Evolutionary conservation across 1,284 basidiomycete genomes (phyloP), one percentile per base, ranked within the genome.

Genomic region (Moesziomyces globuligerus): DNA sequence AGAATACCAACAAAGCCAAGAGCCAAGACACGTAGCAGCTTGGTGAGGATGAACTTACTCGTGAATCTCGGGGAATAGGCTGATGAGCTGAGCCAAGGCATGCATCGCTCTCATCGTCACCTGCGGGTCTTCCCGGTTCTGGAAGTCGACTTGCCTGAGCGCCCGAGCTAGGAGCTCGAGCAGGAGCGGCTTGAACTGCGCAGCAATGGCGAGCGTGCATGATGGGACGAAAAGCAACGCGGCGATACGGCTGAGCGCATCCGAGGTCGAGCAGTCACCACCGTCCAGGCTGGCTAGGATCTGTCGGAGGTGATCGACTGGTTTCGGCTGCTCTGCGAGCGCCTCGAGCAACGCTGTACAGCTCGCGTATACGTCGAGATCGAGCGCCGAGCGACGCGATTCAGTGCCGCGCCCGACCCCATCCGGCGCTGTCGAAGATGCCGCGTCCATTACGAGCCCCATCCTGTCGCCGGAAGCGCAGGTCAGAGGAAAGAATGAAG

Each of bases 121-220:
- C n/a, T 37, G 25, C 3, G 18, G n/a, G 8, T 66, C 50, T 7
- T 49, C 18, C 26, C 17, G 32, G 37, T 20, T 45, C 29, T 20
- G 44, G 39, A 53, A 55, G 45, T 36, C 29, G 7, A 15, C 51
- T 61, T 28, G 49, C 9, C 72, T 53, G 25, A 83, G 43, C 46
- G 70, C 66, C 4, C 78, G 50, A 1, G 74, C 72, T 18, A 72
- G 59, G 7, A 84, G 64, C n/a, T 83, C 79, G 21, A 72, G 24
- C 17, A 81, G 72, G 13, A 83, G 17, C 3, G 82, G 80, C 25
- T 77, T 68, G 62, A 80, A 82, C 1, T 61, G 52, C 7, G 74
- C 52, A 15, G 79, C 72, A 17, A 83, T 69, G 9, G 50, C 48
- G 18, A 71, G 18, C 1, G 80, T 79, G 43, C 78, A 62, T 1